Evolutionary conservation across 169 alveolate genomes (phyloP), one percentile per base, ranked within the genome.

Genomic region (Plasmodium ovale): DNA sequence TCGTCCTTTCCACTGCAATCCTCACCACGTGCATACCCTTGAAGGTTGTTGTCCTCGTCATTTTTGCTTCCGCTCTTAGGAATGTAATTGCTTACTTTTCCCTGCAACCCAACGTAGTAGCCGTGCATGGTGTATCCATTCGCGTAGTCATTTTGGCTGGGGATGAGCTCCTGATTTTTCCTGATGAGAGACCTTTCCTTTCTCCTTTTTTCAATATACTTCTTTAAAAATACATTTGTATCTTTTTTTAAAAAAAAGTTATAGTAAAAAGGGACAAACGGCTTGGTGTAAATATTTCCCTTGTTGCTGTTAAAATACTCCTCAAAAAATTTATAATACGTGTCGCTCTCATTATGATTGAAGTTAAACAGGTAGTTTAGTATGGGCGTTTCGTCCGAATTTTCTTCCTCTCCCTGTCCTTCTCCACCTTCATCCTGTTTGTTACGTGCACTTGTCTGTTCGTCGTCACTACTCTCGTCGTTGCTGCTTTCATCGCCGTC

Each of bases 231-330:
- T 53, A 65, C 71, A 31, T 82, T 82, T 25, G 23, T 29, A n/a
- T 68, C 72, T 33, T 82, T 59, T 47, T 68, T 65, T 25, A 82
- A 59, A 58, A 82, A 82, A 21, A 82, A 37, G 21, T 82, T 19
- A 44, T 82, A 35, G 47, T 82, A 82, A 44, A 82, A 82, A 19
- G 39, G 14, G 29, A 64, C 49, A 70, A 65, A 82, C 3, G 90
- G 90, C 35, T 82, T 82, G 25, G 79, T 21, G 44, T 82, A 82
- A 19, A 82, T 65, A 44, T 82, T 82, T 7, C 68, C 42, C 27
- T 82, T 82, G 39, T 82, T 67, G 33, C 7, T 82, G 58, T 82
- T 82, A 68, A 82, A 82, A 49, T 82, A 82, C 16, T 82, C 90
- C 44, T 82, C 90, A 82, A 82, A 82, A 42, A 53, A 82, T 82